Percentiles rank a stretch among this genome's conserved stretches.
Conservation (phyloP, 495 filamentous ascomycete genomes). For the Penicillium antarcticum region DNA sequence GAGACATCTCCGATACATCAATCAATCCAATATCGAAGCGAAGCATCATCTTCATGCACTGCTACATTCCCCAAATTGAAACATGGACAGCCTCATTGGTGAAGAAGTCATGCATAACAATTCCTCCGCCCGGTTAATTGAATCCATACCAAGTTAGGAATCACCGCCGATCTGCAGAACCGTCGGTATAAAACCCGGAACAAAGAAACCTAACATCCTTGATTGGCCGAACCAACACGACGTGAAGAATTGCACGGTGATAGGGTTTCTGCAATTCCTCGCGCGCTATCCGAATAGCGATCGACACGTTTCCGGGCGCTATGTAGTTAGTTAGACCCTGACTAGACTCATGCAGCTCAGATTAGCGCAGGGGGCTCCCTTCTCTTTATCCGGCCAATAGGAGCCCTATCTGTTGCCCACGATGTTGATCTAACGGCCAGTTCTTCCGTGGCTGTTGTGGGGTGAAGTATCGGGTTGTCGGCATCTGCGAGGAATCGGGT, state of each 20-base stretch:
- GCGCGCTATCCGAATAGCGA: slow-evolving; percentile 1
- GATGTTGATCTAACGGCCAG: not conserved
- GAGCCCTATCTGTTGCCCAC: not conserved
- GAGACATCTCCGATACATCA: too few species aligned
- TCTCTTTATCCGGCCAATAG: slow-evolving; percentile 11
- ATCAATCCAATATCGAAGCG: too few species aligned
- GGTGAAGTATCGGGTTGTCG: not conserved
- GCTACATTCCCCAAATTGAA: not conserved
- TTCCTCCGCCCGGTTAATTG: not conserved
- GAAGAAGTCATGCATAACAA: not conserved
- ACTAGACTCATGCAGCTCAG: not conserved
- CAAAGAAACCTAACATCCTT: not conserved
- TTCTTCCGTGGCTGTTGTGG: not conserved
- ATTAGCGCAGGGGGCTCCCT: not conserved
- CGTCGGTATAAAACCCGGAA: not conserved
- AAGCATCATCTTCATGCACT: not conserved
- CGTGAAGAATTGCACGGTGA: slow-evolving; percentile 20
- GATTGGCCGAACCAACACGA: slow-evolving; percentile 5
- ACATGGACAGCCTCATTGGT: slow-evolving; percentile 9
- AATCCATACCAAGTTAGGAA: slow-evolving; percentile 11
- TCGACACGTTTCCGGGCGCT: slow-evolving; percentile 6
- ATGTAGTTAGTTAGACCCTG: not conserved
- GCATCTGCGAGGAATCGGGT: not conserved
- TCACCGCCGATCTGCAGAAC: slow-evolving; percentile 15
- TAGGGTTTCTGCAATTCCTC: not conserved